Evolutionary conservation across 83 land plant genomes (phyloP).

Genomic region (Picea abies): DNA sequence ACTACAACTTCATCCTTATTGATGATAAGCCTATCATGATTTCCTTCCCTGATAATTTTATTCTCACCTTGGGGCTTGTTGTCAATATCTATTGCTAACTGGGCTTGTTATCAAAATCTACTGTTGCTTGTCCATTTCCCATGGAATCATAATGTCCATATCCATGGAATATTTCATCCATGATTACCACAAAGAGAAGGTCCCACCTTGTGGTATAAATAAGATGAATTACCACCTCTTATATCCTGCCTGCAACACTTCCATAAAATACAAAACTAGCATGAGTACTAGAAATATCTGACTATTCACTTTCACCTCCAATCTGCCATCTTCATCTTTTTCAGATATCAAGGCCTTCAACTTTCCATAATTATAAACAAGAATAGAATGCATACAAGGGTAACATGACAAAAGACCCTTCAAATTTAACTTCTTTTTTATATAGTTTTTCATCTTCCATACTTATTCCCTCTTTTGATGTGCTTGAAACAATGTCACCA

Average conservation of each 20-base stretch:
- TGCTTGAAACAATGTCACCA: constrained; percentile 62
- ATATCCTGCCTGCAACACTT: not conserved
- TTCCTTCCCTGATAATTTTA: constrained; percentile 30
- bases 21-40: constrained; percentile 46
- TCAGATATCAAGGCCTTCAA: too few species aligned
- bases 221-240: constrained; percentile 47
- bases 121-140: too few species aligned
- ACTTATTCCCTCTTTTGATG: constrained; percentile 29
- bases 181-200: constrained; percentile 58
- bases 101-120: too few species aligned
- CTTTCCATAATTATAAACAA: too few species aligned
- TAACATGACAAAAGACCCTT: too few species aligned
- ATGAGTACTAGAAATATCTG: too few species aligned
- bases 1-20: constrained; percentile 88
- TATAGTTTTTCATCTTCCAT: not conserved
- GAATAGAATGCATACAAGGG: too few species aligned
- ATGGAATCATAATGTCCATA: constrained; percentile 19
- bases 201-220: constrained; percentile 85
- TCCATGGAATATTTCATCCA: constrained; percentile 44
- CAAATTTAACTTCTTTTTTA: too few species aligned
- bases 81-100: constrained; percentile 13
- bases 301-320: too few species aligned
- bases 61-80: constrained; percentile 20
- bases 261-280: too few species aligned
- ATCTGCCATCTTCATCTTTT: too few species aligned